A percentile compares a stretch with the other conserved stretches of the same genome.
These are phyloP conservation scores for Aspergillus sp. DNA, from an alignment of 2,329 filamentous ascomycete genomes.

Conservation along the genomic window DNA sequence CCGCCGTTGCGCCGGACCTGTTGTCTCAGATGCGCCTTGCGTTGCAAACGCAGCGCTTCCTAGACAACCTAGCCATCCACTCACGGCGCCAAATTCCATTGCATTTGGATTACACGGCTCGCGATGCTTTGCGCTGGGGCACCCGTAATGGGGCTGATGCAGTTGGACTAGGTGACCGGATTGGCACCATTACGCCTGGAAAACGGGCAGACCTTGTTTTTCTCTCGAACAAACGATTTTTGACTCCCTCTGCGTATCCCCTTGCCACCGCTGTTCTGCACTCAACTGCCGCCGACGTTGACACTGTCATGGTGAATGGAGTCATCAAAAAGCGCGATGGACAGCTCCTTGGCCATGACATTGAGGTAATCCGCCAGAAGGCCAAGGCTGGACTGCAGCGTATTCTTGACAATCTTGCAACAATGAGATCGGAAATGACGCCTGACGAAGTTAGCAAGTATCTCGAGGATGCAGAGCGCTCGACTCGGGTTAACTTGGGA, in stretches of 20 bases:
- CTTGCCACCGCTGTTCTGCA: background rate
- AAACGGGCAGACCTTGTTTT: background rate
- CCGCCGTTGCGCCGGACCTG: background rate
- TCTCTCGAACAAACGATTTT: background rate
- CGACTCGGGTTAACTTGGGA: background rate
- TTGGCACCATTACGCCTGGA: background rate
- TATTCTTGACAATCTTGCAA: background rate
- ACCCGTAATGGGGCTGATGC: background rate
- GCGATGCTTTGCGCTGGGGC: background rate
- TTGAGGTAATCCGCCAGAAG: background rate
- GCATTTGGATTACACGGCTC: background rate
- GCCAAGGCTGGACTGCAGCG: background rate
- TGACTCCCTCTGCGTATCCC: background rate
- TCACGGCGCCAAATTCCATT: background rate
- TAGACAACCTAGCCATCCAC: background rate
- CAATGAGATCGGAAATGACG: background rate
- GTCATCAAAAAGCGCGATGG: background rate
- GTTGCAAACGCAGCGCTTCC: background rate
- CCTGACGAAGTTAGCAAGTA: background rate
- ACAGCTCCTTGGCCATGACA: background rate
- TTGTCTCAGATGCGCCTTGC: background rate
- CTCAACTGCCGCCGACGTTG: background rate
- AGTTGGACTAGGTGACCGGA: background rate
- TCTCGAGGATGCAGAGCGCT: background rate
- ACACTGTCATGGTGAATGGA: conserved; percentile 1